Evolutionary conservation across 176 grass and related monocot genomes (phyloP).

Genomic region (Rhipidocladum racemiflorum): DNA sequence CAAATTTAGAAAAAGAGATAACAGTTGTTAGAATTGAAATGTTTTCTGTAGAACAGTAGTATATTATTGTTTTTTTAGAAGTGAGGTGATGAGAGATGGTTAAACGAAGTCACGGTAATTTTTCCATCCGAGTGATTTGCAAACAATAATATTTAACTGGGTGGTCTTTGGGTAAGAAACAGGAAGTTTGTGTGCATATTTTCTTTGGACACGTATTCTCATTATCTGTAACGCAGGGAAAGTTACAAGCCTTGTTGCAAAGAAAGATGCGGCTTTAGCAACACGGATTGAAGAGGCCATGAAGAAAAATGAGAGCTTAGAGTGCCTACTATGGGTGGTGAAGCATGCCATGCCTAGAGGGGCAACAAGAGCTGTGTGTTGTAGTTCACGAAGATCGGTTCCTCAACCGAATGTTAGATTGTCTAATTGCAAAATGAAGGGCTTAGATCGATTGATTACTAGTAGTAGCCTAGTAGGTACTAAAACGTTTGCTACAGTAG

Average conservation of each 20-base stretch:
- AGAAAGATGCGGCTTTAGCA: constrained; percentile 84
- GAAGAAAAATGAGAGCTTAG: constrained; percentile 95
- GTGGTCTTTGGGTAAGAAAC: neutral
- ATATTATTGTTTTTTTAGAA: neutral
- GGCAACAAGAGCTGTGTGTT: too few species aligned
- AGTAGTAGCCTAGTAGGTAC: too few species aligned
- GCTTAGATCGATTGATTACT: too few species aligned
- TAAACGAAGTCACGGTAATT: neutral
- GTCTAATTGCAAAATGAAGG: neutral
- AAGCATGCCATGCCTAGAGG: too few species aligned
- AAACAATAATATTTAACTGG: neutral
- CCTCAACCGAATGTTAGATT: too few species aligned
- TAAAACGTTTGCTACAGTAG: too few species aligned
- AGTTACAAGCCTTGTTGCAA: constrained; percentile 88
- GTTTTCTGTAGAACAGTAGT: neutral
- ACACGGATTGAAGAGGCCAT: constrained; percentile 82
- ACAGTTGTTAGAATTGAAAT: neutral
- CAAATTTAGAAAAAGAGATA: neutral
- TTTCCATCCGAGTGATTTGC: neutral
- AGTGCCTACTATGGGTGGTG: neutral
- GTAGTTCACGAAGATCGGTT: too few species aligned
- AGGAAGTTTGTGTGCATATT: neutral
- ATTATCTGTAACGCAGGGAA: constrained; percentile 56
- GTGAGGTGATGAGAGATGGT: neutral
- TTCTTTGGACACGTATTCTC: neutral